Evolutionary conservation across 768 basidiomycete genomes (phyloP).

Genomic region (Leccinellum albellum): DNA sequence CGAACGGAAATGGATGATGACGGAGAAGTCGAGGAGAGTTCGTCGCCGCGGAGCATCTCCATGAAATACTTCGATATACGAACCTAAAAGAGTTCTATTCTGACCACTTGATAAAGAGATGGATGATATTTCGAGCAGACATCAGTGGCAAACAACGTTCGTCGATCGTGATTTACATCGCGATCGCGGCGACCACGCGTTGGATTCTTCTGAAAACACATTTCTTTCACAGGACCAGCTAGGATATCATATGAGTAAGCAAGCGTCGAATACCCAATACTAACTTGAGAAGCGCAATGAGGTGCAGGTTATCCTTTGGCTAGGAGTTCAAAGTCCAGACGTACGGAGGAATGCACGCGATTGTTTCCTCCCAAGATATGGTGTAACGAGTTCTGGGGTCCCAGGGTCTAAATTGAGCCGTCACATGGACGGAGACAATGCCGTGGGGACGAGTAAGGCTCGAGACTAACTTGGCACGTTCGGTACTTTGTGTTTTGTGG

Average conservation of each 20-base stretch:
- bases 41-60: neutral
- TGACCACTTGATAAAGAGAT: slow-evolving; percentile 28
- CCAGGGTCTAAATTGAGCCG: neutral
- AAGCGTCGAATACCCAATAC: neutral
- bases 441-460: neutral
- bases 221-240: slow-evolving; percentile 59
- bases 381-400: neutral
- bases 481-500: too few relatives aligned
- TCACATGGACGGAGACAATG: neutral
- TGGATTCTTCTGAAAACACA: slow-evolving; percentile 63
- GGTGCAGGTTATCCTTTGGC: slow-evolving; percentile 58
- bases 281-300: slow-evolving; percentile 51
- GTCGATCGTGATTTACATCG: slow-evolving; percentile 62
- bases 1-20: neutral
- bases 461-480: too few relatives aligned
- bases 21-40: neutral
- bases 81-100: neutral
- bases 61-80: neutral
- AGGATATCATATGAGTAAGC: neutral
- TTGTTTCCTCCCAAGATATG: slow-evolving; percentile 34
- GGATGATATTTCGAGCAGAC: slow-evolving; percentile 57
- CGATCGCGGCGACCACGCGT: slow-evolving; percentile 52
- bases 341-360: neutral
- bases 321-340: neutral
- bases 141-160: slow-evolving; percentile 54